Evolutionary conservation across 768 basidiomycete species (phyloP).

Genomic region (Tricholoma hemisulphureum): DNA sequence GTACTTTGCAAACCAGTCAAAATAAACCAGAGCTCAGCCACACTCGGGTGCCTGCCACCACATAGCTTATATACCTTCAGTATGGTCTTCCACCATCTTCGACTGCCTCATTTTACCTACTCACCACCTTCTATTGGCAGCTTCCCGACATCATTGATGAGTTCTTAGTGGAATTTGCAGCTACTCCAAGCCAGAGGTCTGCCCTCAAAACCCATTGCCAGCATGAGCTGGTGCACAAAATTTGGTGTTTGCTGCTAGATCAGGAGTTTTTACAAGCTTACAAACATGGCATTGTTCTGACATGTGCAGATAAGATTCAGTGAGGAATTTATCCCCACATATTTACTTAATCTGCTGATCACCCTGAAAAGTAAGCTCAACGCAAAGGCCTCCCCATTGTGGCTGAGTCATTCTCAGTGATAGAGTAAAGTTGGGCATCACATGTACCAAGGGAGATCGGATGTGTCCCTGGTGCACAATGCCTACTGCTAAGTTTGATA

Average conservation of each 20-base stretch:
- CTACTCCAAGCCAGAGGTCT: neutral
- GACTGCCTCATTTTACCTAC: neutral
- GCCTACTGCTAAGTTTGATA: neutral
- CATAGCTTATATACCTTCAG: neutral
- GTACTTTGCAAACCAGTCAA: neutral
- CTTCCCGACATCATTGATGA: neutral
- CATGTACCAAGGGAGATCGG: neutral
- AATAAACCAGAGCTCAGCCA: neutral
- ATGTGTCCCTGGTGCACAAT: neutral
- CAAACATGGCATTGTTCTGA: neutral
- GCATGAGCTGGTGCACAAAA: neutral
- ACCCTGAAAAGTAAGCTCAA: conserved; percentile 4
- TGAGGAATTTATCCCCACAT: conserved; percentile 7
- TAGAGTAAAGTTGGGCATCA: neutral
- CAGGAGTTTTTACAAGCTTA: neutral
- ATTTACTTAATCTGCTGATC: conserved; percentile 14
- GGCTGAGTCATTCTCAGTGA: too few species aligned
- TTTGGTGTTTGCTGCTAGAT: neutral
- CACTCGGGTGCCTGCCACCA: neutral
- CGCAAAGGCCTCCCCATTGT: too few species aligned
- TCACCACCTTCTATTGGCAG: neutral
- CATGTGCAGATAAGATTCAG: conserved; percentile 5
- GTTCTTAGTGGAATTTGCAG: too few species aligned
- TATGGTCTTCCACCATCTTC: too few species aligned
- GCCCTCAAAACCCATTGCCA: neutral